phyloP scores from a whole-genome alignment of 148 eudicot species.

The Rhododendron henanense region DNA sequence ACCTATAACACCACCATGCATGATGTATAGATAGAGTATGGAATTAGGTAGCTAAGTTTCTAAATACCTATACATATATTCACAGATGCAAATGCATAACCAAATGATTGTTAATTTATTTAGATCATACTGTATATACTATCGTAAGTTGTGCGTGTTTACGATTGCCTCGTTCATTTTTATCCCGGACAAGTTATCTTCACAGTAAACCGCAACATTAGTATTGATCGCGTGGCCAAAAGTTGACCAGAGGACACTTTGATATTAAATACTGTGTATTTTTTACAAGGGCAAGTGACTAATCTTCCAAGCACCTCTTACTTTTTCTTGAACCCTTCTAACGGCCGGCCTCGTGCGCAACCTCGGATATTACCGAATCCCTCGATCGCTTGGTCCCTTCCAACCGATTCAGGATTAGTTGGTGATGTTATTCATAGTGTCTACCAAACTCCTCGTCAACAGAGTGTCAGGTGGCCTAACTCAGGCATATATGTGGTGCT shows the following conservation, averaged over 20 bases:
- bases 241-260: not conserved
- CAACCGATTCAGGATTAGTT: not conserved
- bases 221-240: not conserved
- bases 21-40: not conserved
- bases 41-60: not conserved
- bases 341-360: not conserved
- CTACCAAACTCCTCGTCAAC: not conserved
- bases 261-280: not conserved
- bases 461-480: not conserved
- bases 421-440: not conserved
- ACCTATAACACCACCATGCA: not conserved
- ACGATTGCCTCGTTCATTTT: no score
- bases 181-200: not conserved
- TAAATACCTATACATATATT: not conserved
- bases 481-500: not conserved
- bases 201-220: not conserved
- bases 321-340: not conserved
- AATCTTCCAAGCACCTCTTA: not conserved
- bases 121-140: not conserved
- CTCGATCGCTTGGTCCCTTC: not conserved
- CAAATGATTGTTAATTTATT: not conserved
- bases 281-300: no score
- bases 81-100: not conserved
- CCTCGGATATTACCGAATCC: no score
- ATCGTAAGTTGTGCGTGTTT: no score